phyloP scores from a whole-genome alignment of 208 protist genomes.

The Angomonas deanei region DNA sequence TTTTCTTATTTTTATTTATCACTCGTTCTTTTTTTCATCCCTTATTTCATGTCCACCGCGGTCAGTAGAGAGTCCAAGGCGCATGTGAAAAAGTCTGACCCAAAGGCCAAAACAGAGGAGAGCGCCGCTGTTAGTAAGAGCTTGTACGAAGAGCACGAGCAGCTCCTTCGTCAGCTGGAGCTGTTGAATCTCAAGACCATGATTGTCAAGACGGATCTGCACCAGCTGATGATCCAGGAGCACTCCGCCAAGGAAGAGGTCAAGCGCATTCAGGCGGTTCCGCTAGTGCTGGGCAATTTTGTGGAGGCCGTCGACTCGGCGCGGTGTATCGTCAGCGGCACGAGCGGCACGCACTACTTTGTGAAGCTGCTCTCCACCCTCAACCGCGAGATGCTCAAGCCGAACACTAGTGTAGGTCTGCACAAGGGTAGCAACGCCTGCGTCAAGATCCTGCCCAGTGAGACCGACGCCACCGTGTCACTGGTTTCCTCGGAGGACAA shows the following conservation, averaged over 20 bases:
- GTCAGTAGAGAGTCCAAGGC: background rate
- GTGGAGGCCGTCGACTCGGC: conserved; percentile 98
- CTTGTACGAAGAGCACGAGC: conserved; percentile 82
- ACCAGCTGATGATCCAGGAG: conserved; percentile 87
- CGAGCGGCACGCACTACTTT: conserved; percentile 97
- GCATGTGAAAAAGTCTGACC: background rate
- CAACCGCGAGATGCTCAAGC: conserved; percentile 98
- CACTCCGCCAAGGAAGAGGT: conserved; percentile 91
- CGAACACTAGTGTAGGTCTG: conserved; percentile 98
- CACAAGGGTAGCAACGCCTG: conserved; percentile 98
- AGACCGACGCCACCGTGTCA: conserved; percentile 97
- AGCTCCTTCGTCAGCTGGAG: conserved; percentile 53
- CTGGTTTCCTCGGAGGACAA: conserved; percentile 90
- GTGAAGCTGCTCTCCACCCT: conserved; percentile 97
- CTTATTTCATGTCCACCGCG: background rate
- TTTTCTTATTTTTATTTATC: conserved; percentile 11
- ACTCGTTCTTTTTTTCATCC: background rate
- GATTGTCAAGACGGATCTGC: conserved; percentile 86
- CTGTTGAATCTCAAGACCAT: conserved; percentile 86
- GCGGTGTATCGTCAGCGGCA: conserved; percentile 94
- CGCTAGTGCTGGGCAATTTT: conserved; percentile 99
- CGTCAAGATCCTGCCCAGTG: conserved; percentile 96
- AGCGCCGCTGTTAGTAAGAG: conserved; percentile 10
- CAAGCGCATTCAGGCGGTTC: conserved; percentile 99
- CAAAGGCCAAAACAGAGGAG: background rate